These are phyloP conservation scores for Pterocarpus macrocarpus DNA, from an alignment of 306 rosid species.

Conservation along the genomic window DNA sequence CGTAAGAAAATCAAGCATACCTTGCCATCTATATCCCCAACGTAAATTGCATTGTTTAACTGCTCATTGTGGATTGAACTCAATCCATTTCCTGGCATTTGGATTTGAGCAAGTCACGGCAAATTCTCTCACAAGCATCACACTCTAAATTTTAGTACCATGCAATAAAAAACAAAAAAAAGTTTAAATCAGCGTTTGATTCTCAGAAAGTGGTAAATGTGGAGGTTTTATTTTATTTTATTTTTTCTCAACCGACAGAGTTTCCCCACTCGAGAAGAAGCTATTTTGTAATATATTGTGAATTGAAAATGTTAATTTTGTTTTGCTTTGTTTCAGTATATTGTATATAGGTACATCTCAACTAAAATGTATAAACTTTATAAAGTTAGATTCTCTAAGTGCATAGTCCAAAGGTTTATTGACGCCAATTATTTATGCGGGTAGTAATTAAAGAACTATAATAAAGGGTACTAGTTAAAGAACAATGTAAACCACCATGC, in stretches of 20 bases:
- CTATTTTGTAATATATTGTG: not conserved
- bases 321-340: not conserved
- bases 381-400: constrained; percentile 16
- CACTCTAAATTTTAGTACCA: no score
- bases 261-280: constrained; percentile 1
- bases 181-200: not conserved
- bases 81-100: constrained; percentile 82
- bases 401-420: not conserved
- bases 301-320: not conserved
- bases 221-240: not conserved
- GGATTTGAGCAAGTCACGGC: constrained; percentile 64
- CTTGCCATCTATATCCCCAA: constrained; percentile 75
- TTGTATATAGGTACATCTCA: not conserved
- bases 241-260: not conserved
- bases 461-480: not conserved
- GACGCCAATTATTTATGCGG: no score
- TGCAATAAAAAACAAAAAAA: constrained; percentile 29
- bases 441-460: no score
- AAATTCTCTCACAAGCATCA: no score
- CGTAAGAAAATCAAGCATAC: constrained; percentile 54
- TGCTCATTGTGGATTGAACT: constrained; percentile 64
- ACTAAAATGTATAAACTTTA: not conserved
- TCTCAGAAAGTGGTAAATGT: no score
- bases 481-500: not conserved
- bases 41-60: constrained; percentile 72